Conservation (phyloP, 305 asterid species). For the Fraxinus ornus region DNA sequence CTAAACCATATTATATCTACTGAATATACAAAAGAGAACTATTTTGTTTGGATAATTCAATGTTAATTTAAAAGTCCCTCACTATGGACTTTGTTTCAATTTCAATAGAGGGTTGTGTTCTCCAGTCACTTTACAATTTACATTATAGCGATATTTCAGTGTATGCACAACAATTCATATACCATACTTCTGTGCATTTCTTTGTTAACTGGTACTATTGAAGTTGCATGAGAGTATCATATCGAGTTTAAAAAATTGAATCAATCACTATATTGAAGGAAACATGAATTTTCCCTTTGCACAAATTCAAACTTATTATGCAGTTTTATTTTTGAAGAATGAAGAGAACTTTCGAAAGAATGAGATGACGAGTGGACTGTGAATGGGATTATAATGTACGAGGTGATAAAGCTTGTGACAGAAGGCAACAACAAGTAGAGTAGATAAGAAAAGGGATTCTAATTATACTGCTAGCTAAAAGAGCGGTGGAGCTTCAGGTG, state of each 20-base stretch:
- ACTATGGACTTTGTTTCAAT: neutral
- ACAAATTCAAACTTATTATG: neutral
- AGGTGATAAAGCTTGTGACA: neutral
- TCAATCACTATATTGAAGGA: neutral
- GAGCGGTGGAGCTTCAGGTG: neutral
- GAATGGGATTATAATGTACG: neutral
- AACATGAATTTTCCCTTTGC: neutral
- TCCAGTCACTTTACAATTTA: neutral
- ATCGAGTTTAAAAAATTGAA: neutral
- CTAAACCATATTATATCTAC: neutral
- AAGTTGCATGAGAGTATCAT: neutral
- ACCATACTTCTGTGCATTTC: neutral
- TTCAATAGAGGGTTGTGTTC: neutral
- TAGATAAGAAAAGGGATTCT: neutral
- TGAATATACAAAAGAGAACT: neutral
- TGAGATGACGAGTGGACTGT: neutral
- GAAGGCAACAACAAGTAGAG: neutral
- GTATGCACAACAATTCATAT: neutral
- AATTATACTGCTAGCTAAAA: neutral
- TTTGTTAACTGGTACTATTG: neutral
- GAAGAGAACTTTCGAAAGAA: neutral
- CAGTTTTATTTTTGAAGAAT: neutral
- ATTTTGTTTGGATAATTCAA: slow-evolving; percentile 1
- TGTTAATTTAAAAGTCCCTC: neutral
- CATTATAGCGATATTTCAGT: neutral